Percentiles rank a stretch among this genome's conserved stretches.
Evolutionary conservation across 129 eudicot species (phyloP).

Genomic region (Erigeron canadensis): DNA sequence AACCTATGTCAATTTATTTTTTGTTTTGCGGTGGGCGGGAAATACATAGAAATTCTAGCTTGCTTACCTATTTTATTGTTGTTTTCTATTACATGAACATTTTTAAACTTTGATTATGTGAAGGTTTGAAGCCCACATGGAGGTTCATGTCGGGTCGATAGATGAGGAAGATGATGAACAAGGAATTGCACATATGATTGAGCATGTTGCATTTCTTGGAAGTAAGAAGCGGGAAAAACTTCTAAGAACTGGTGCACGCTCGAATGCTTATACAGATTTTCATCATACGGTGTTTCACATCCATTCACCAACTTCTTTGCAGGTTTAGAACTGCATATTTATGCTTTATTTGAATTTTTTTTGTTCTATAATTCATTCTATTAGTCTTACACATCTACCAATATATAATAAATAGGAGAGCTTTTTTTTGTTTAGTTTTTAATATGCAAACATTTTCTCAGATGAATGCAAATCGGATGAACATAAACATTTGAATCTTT

Average conservation of each 20-base stretch:
- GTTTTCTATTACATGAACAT: constrained; percentile 8
- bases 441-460: too few relatives aligned
- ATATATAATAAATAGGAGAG: not conserved
- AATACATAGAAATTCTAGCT: too few relatives aligned
- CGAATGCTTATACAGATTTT: constrained; percentile 98
- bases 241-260: constrained; percentile 94
- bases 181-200: constrained; percentile 99
- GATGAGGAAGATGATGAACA: constrained; percentile 99
- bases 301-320: constrained; percentile 82
- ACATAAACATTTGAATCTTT: too few relatives aligned
- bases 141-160: constrained; percentile 93
- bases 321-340: constrained; percentile 48
- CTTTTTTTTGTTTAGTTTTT: constrained; percentile 1
- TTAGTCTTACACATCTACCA: not conserved
- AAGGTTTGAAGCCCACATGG: constrained; percentile 99
- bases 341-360: not conserved
- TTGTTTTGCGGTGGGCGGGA: too few relatives aligned
- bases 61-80: constrained; percentile 4
- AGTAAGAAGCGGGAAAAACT: constrained; percentile 98
- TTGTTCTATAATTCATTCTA: not conserved
- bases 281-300: constrained; percentile 98
- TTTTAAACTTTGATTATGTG: constrained; percentile 10
- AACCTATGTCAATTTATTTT: not conserved
- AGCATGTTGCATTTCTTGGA: constrained; percentile 99
- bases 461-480: too few relatives aligned